Percentiles rank a stretch among this genome's conserved stretches.
Evolutionary conservation across 306 rosid genomes (phyloP).

Genomic region (Gillenia trifoliata): DNA sequence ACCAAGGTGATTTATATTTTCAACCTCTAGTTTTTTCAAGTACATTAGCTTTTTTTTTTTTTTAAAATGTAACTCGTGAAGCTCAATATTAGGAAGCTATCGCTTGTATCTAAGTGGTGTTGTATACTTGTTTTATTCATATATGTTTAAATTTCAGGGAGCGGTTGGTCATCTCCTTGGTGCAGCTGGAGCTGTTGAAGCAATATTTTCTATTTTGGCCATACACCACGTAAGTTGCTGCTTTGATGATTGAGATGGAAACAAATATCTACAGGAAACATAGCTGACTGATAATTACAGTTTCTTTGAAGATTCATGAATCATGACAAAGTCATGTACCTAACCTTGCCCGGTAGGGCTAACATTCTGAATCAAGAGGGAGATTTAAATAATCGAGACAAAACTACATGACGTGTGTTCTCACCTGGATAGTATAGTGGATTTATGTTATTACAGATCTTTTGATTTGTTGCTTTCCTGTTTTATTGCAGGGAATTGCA

Average conservation of each 20-base stretch:
- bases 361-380: background rate
- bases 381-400: background rate
- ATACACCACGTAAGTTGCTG: constrained; percentile 46
- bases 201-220: constrained; percentile 82
- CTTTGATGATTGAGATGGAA: background rate
- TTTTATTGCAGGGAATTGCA: constrained; percentile 66
- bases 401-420: background rate
- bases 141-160: constrained; percentile 51
- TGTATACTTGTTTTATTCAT: background rate
- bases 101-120: background rate
- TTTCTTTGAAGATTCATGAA: background rate
- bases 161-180: constrained; percentile 95
- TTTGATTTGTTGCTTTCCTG: constrained; percentile 2
- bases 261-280: background rate
- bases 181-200: constrained; percentile 98
- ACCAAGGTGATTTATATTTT: too few relatives aligned
- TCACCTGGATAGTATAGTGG: background rate
- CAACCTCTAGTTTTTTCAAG: constrained; percentile 5
- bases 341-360: background rate
- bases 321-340: background rate
- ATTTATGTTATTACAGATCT: background rate
- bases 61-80: background rate
- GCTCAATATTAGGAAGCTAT: background rate
- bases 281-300: background rate
- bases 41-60: background rate